Evolutionary conservation across 306 rosid genomes (phyloP).

Genomic region (Purshia tridentata): DNA sequence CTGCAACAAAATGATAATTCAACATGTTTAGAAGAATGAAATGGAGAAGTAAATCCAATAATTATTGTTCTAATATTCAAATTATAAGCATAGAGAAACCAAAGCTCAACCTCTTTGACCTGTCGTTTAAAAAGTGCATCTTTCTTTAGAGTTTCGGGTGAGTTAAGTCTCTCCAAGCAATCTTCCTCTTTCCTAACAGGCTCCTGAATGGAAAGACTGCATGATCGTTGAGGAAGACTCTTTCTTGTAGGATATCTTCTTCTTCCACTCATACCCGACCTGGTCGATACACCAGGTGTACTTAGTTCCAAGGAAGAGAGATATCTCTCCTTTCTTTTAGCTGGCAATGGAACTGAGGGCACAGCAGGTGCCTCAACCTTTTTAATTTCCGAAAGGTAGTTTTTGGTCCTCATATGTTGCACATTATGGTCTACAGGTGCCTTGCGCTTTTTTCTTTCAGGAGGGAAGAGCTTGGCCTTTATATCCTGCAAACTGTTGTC

Average conservation of each 20-base stretch:
- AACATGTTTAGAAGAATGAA: constrained; percentile 11
- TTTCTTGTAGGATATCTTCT: constrained; percentile 42
- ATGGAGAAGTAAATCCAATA: background rate
- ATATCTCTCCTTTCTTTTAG: constrained; percentile 33
- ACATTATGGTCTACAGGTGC: background rate
- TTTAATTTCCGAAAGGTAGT: background rate
- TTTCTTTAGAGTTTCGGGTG: constrained; percentile 15
- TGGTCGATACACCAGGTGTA: constrained; percentile 10
- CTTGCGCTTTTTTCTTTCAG: background rate
- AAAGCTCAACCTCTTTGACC: constrained; percentile 30
- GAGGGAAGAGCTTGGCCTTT: constrained; percentile 39
- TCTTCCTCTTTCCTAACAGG: constrained; percentile 26
- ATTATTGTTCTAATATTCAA: background rate
- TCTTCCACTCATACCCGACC: constrained; percentile 17
- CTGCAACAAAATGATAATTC: constrained; percentile 35
- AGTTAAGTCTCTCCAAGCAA: background rate
- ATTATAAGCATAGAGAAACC: background rate
- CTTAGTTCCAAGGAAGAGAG: constrained; percentile 26
- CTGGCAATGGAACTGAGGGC: constrained; percentile 18
- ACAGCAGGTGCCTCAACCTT: constrained; percentile 1
- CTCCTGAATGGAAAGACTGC: constrained; percentile 17
- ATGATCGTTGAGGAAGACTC: constrained; percentile 18
- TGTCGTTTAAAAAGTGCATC: constrained; percentile 18
- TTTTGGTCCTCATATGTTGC: background rate
- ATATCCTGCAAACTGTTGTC: constrained; percentile 41